Percentiles rank a stretch among this genome's conserved stretches.
These are phyloP conservation scores for Hymenoscyphus linearis DNA, from an alignment of 2,329 filamentous ascomycete genomes.

Conservation along the genomic window DNA sequence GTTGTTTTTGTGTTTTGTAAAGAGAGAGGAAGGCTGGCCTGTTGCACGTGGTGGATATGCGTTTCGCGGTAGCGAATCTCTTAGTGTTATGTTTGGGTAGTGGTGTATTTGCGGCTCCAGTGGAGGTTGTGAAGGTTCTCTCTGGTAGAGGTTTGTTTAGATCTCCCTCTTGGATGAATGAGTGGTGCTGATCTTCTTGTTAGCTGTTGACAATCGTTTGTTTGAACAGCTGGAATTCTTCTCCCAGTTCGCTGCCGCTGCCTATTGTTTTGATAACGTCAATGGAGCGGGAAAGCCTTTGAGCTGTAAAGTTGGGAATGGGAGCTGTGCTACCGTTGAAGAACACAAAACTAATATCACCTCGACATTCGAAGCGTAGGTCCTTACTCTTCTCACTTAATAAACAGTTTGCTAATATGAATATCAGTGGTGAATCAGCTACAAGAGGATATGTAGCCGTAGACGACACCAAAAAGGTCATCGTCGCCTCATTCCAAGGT, in stretches of 20 bases:
- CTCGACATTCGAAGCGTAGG: conserved; percentile 11
- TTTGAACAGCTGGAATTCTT: conserved; percentile 18
- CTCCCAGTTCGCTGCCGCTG: conserved; percentile 25
- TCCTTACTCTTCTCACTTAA: not conserved
- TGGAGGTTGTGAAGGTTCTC: not conserved
- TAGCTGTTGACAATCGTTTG: conserved; percentile 1
- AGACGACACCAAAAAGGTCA: conserved; percentile 19
- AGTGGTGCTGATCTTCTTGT: not conserved
- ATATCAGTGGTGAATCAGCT: conserved; percentile 5
- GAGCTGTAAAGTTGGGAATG: conserved; percentile 16
- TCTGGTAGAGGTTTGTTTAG: not conserved
- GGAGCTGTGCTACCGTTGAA: conserved; percentile 20
- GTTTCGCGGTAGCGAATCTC: not conserved
- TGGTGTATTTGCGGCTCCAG: not conserved
- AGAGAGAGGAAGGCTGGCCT: no score
- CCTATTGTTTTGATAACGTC: conserved; percentile 25
- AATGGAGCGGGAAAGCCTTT: conserved; percentile 13
- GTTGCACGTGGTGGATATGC: not conserved
- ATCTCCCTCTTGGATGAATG: not conserved
- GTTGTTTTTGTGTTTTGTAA: not conserved
- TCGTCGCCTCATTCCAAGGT: conserved; percentile 25
- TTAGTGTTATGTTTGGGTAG: not conserved
- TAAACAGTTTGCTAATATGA: not conserved
- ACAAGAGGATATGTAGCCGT: conserved; percentile 23
- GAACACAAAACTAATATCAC: conserved; percentile 13